Evolutionary conservation across 108 stramenopile species (phyloP), one percentile per base, ranked within the genome.

Genomic region (Chaetoceros muelleri): DNA sequence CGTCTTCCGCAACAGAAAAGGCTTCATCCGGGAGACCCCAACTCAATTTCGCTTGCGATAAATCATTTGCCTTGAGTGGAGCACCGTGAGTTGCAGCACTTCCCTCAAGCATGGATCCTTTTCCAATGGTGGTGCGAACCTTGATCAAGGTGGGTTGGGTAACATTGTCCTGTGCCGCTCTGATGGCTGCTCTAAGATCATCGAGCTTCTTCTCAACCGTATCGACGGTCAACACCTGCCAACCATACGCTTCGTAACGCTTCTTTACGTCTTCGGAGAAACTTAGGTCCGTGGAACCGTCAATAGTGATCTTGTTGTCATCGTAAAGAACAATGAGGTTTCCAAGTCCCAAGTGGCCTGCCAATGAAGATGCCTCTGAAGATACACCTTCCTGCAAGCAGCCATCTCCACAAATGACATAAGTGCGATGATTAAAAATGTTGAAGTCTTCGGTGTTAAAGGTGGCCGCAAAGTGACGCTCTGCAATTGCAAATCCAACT

Each of bases 271-370:
- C 96, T 71, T 99, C 98, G 18, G 96, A 91, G 74, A 95, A 95
- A 30, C 79, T 65, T 28, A 94, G 69, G 28, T 77, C 80, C 28
- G 98, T 96, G 60, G 70, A 64, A 65, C 94, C 95, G 78, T 99
- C 98, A 70, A 99, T 96, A 73, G 98, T 97, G 62, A 99, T 96
- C 30, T 83, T 64, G 70, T 98, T 98, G 81, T 98, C 97, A 65
- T 98, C 97, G 76, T 98, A 98, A 24, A 95, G 72, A 23, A 97
- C 95, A 74, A 96, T 95, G 47, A 98, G 74, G 58, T 88, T 90
- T 60, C 96, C 96, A 5, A 98, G 75, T 13, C 95, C 94, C 58
- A 95, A 74, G 74, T 98, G 97, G 10, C 97, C 97, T 16, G 95
- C 97, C 46, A 98, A 75, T 46, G 84, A 84, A 48, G 64, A 85